Percentiles rank a stretch among this genome's conserved stretches.
Evolutionary conservation across 116 monocot genomes (phyloP).

Genomic region (Papilionanthe hybrid): DNA sequence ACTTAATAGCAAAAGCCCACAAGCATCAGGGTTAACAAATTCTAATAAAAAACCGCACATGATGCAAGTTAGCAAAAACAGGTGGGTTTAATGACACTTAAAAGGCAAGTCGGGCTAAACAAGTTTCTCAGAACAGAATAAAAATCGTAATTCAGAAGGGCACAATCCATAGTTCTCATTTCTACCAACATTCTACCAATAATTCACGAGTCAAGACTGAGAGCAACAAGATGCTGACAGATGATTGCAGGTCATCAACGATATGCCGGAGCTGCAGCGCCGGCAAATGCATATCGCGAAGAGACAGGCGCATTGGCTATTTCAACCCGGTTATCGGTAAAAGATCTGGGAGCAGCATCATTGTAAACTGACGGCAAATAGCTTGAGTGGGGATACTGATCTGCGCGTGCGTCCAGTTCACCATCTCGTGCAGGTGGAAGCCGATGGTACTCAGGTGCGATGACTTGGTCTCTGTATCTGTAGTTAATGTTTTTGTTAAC

Average conservation of each 20-base stretch:
- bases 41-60: too few species aligned
- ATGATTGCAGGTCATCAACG: background rate
- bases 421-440: background rate
- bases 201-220: too few species aligned
- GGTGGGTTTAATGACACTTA: background rate
- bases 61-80: too few species aligned
- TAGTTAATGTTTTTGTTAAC: too few species aligned
- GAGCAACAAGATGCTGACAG: background rate
- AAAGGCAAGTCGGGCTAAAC: background rate
- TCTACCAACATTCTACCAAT: background rate
- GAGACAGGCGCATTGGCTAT: background rate
- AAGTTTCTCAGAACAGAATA: background rate
- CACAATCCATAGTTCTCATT: background rate
- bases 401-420: background rate
- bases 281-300: constrained; percentile 8
- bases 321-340: background rate
- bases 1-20: too few species aligned
- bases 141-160: background rate
- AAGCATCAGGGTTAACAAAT: too few species aligned
- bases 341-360: background rate
- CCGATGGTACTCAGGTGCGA: background rate
- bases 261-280: background rate
- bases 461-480: constrained; percentile 1
- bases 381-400: background rate
- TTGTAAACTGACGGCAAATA: background rate